Evolutionary conservation across 2,329 filamentous ascomycete genomes (phyloP).

Genomic region (Hymenoscyphus fraxineus): DNA sequence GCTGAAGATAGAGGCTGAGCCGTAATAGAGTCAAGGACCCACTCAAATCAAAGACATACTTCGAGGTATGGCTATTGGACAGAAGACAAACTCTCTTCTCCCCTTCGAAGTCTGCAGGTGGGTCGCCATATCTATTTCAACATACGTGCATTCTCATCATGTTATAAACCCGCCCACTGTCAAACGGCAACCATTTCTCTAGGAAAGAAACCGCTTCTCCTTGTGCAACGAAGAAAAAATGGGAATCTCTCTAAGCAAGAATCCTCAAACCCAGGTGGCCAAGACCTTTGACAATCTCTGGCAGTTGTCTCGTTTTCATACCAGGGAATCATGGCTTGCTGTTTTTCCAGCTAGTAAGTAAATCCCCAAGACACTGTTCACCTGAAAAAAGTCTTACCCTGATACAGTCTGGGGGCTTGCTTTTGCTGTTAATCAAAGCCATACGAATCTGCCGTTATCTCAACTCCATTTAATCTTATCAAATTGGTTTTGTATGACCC

Average conservation of each 20-base stretch:
- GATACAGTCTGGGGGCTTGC: background rate
- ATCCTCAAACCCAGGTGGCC: background rate
- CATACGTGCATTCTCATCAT: background rate
- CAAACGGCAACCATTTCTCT: background rate
- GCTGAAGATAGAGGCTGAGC: too few relatives aligned
- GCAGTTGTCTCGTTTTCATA: constrained; percentile 5
- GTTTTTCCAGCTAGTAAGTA: constrained; percentile 8
- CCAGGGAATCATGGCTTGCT: constrained; percentile 5
- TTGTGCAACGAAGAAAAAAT: constrained; percentile 2
- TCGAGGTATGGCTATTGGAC: background rate
- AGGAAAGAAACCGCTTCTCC: background rate
- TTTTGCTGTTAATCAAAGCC: constrained; percentile 1
- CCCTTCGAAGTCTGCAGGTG: background rate
- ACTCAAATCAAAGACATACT: background rate
- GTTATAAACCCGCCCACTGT: background rate
- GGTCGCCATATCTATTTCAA: background rate
- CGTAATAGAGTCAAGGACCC: too few relatives aligned
- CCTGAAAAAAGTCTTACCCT: background rate
- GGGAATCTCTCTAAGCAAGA: constrained; percentile 4
- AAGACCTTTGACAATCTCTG: constrained; percentile 3
- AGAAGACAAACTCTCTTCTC: background rate
- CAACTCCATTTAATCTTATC: background rate
- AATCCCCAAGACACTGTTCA: background rate
- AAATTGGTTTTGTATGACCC: constrained; percentile 3
- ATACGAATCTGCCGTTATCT: background rate